Percentiles rank a stretch among this genome's conserved stretches.
Conservation (phyloP, 1,284 basidiomycete genomes). For the Ceratorhiza oryzae-sativae region DNA sequence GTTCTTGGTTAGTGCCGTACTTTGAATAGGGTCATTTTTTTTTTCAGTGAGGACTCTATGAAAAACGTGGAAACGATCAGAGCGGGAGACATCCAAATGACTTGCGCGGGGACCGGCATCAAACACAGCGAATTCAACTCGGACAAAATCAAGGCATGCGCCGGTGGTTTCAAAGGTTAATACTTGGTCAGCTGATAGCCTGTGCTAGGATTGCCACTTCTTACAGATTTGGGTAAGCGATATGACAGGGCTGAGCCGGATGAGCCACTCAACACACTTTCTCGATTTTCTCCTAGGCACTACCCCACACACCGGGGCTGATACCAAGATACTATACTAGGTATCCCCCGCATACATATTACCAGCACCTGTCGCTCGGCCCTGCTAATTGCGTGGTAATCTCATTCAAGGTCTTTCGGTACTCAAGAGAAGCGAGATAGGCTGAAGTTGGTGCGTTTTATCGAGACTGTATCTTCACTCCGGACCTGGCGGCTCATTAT, state of each 20-base stretch:
- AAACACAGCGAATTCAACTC: conserved; percentile 70
- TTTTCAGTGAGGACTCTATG: conserved; percentile 81
- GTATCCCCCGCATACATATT: conserved; percentile 2
- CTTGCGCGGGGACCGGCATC: conserved; percentile 86
- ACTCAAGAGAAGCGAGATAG: conserved; percentile 80
- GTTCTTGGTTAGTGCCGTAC: background rate
- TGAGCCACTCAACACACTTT: conserved; percentile 11
- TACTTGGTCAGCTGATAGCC: conserved; percentile 13
- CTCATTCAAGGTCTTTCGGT: conserved; percentile 62
- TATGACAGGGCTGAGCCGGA: background rate
- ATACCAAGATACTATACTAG: conserved; percentile 80
- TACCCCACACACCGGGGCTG: conserved; percentile 65
- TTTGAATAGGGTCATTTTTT: background rate
- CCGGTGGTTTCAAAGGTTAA: background rate
- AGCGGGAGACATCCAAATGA: conserved; percentile 89
- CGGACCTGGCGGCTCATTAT: conserved; percentile 16
- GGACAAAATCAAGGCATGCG: conserved; percentile 11
- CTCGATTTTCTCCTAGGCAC: conserved; percentile 27
- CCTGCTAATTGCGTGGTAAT: conserved; percentile 15
- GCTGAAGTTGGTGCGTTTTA: conserved; percentile 49
- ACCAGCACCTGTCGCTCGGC: background rate
- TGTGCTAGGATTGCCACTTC: conserved; percentile 66
- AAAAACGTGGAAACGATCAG: conserved; percentile 86
- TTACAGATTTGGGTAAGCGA: conserved; percentile 80
- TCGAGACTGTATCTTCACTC: conserved; percentile 11